phyloP scores from a whole-genome alignment of 2,329 filamentous ascomycete genomes.

The Pyrenophora tritici-repentis region DNA sequence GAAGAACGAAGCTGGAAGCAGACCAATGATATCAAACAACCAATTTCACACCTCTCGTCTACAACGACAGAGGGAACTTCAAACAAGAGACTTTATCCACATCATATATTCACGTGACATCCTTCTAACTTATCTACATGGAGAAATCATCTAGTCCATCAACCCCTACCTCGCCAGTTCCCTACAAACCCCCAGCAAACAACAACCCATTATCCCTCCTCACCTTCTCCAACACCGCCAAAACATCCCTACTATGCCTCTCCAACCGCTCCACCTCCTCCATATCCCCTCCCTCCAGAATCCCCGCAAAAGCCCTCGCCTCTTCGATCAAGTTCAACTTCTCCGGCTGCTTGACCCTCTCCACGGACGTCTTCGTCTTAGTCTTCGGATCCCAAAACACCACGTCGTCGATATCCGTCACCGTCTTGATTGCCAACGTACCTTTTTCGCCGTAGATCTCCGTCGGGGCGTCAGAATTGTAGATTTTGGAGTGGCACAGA shows the following conservation, averaged over 20 bases:
- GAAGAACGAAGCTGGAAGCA: no score
- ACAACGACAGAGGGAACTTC: no score
- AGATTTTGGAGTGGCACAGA: slow-evolving; percentile 52
- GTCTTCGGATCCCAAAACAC: slow-evolving; percentile 50
- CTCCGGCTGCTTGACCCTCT: slow-evolving; percentile 40
- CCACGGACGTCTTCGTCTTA: slow-evolving; percentile 50
- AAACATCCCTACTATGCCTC: slow-evolving; percentile 48
- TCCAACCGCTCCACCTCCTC: slow-evolving; percentile 48
- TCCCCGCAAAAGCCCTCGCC: slow-evolving; percentile 53
- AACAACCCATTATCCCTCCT: slow-evolving; percentile 52
- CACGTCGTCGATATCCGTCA: slow-evolving; percentile 53
- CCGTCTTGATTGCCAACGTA: slow-evolving; percentile 50
- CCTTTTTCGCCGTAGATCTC: slow-evolving; percentile 57
- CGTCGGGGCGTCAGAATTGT: slow-evolving; percentile 49
- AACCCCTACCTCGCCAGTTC: no score
- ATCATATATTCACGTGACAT: no score
- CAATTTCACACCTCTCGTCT: no score
- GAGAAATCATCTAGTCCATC: no score
- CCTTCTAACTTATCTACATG: no score
- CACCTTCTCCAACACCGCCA: slow-evolving; percentile 51
- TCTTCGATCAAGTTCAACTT: slow-evolving; percentile 55
- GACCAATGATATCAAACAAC: no score
- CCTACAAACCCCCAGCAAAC: slow-evolving; percentile 40
- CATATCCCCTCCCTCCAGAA: slow-evolving; percentile 49
- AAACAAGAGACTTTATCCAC: no score